A percentile compares a stretch with the other conserved stretches of the same genome.
phyloP scores from a whole-genome alignment of 345 rosid species.

The Eucalyptus microcorys region DNA sequence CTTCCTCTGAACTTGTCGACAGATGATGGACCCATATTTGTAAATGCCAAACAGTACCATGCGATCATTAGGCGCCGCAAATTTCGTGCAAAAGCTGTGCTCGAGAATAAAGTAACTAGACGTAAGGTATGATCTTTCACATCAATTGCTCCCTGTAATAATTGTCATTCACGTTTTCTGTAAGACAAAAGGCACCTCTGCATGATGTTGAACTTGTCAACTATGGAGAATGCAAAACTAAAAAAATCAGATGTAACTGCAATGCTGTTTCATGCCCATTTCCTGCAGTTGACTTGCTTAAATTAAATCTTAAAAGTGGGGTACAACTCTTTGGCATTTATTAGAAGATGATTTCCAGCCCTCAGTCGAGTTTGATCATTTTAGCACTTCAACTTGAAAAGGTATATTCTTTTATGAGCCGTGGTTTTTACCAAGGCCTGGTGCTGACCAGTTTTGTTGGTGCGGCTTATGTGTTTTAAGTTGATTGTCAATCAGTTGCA shows the following conservation, averaged over 20 bases:
- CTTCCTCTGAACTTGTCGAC: constrained; percentile 61
- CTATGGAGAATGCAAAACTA: neutral
- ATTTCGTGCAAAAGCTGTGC: constrained; percentile 81
- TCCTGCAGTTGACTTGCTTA: neutral
- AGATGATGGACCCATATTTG: constrained; percentile 79
- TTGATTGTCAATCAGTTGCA: neutral
- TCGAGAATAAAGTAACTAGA: constrained; percentile 34
- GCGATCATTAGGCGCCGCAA: constrained; percentile 86
- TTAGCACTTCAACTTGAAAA: neutral
- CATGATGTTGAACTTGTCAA: neutral
- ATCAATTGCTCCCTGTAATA: neutral
- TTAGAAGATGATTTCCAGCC: neutral
- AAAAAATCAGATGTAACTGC: neutral
- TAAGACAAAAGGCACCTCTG: neutral
- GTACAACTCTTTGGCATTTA: neutral
- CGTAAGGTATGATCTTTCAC: constrained; percentile 50
- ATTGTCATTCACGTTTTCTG: neutral
- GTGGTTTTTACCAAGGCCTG: neutral
- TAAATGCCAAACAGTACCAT: constrained; percentile 93
- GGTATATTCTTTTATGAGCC: neutral
- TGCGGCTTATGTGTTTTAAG: neutral
- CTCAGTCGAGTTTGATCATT: neutral
- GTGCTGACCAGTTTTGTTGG: neutral
- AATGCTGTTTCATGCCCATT: neutral
- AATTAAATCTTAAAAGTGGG: neutral